phyloP scores from a whole-genome alignment of 371 early-diverging fungal genomes.

The Conidiobolus incongruus region DNA sequence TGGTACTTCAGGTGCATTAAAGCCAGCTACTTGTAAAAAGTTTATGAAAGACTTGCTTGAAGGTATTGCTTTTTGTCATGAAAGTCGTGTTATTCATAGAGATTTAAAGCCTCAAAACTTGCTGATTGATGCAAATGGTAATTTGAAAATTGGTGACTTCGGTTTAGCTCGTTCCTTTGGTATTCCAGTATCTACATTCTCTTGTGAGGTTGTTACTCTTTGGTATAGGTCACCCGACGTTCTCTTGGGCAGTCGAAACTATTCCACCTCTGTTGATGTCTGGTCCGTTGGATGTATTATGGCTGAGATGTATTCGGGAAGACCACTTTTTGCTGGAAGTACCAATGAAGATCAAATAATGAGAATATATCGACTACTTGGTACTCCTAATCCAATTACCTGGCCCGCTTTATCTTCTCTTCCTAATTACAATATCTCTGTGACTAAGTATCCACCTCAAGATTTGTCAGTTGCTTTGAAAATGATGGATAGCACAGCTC shows the following conservation, averaged over 20 bases:
- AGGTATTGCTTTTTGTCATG: slow-evolving; percentile 89
- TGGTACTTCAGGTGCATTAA: slow-evolving; percentile 43
- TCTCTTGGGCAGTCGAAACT: slow-evolving; percentile 82
- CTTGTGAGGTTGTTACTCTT: slow-evolving; percentile 95
- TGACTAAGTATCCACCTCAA: slow-evolving; percentile 43
- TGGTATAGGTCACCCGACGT: slow-evolving; percentile 97
- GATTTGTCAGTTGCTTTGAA: slow-evolving; percentile 45
- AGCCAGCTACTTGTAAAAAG: slow-evolving; percentile 36
- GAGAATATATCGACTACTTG: slow-evolving; percentile 71
- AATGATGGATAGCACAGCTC: slow-evolving; percentile 6
- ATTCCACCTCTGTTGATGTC: slow-evolving; percentile 94
- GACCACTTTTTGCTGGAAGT: slow-evolving; percentile 90
- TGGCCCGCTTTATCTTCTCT: slow-evolving; percentile 75
- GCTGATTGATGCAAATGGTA: slow-evolving; percentile 66
- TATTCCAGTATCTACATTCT: slow-evolving; percentile 88
- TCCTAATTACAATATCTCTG: slow-evolving; percentile 41
- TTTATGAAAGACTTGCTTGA: slow-evolving; percentile 75
- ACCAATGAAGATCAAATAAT: slow-evolving; percentile 76
- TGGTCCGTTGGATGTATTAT: slow-evolving; percentile 99
- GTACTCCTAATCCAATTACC: slow-evolving; percentile 65
- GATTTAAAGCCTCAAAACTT: slow-evolving; percentile 95
- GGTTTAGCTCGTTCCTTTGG: slow-evolving; percentile 93
- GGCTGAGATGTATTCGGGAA: slow-evolving; percentile 84
- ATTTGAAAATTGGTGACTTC: slow-evolving; percentile 79
- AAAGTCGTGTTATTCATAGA: too few relatives aligned